A percentile compares a stretch with the other conserved stretches of the same genome.
phyloP scores from a whole-genome alignment of 257 asterid species.

The Fraxinus americana region DNA sequence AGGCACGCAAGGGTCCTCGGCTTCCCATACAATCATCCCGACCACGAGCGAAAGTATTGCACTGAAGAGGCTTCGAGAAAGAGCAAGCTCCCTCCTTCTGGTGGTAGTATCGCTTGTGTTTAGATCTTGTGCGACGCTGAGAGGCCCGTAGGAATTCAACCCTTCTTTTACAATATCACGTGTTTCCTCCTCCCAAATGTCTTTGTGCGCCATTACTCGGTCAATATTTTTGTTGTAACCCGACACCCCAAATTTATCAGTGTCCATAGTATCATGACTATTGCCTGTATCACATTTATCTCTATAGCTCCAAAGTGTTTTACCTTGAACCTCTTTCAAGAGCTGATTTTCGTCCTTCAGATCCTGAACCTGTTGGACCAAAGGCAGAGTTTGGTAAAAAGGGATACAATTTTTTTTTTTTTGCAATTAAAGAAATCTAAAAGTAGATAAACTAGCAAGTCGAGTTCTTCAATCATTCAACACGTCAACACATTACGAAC shows the following conservation, averaged over 20 bases:
- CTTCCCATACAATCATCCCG: slow-evolving; percentile 62
- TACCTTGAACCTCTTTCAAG: slow-evolving; percentile 46
- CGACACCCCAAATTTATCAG: background rate
- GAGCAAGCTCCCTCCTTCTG: slow-evolving; percentile 44
- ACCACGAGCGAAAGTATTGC: slow-evolving; percentile 53
- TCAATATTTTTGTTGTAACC: background rate
- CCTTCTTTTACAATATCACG: slow-evolving; percentile 16
- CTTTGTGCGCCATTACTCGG: slow-evolving; percentile 12
- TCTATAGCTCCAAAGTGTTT: slow-evolving; percentile 28
- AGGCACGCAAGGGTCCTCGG: slow-evolving; percentile 69
- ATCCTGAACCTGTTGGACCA: slow-evolving; percentile 47
- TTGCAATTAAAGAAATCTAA: no score
- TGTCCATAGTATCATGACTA: background rate
- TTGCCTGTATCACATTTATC: background rate
- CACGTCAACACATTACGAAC: background rate
- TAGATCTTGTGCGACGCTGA: background rate
- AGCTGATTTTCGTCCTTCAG: slow-evolving; percentile 45
- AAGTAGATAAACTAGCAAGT: no score
- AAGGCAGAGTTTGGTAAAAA: background rate
- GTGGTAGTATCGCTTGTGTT: slow-evolving; percentile 16
- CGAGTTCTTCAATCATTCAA: background rate
- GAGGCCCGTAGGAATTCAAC: background rate
- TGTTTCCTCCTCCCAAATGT: slow-evolving; percentile 16
- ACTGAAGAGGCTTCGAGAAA: slow-evolving; percentile 57
- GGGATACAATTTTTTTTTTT: background rate